Conservation (phyloP, 2,329 filamentous ascomycete genomes). For the Fusarium bactridioides region DNA sequence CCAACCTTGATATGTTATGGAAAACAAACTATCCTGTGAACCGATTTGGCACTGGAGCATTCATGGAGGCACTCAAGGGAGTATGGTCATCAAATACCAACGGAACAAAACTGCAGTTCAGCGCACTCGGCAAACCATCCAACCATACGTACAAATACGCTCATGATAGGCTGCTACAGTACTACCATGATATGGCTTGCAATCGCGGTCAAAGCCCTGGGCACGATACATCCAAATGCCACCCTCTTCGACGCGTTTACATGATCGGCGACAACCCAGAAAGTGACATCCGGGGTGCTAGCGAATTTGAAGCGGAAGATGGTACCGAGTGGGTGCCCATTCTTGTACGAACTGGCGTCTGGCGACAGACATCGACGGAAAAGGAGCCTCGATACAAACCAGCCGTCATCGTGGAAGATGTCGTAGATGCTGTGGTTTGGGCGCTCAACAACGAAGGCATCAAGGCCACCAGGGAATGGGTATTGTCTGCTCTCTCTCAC, state of each 20-base stretch:
- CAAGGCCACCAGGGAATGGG: constrained; percentile 46
- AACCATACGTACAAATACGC: constrained; percentile 83
- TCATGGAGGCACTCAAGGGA: constrained; percentile 81
- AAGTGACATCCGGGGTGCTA: constrained; percentile 89
- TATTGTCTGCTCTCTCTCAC: constrained; percentile 41
- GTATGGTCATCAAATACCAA: constrained; percentile 78
- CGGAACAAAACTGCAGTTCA: constrained; percentile 66
- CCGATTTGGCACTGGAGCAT: constrained; percentile 90
- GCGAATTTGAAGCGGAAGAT: constrained; percentile 71
- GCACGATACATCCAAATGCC: constrained; percentile 38
- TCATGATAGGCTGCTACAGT: constrained; percentile 71
- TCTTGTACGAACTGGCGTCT: constrained; percentile 83
- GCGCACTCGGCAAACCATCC: constrained; percentile 84
- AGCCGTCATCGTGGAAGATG: constrained; percentile 74
- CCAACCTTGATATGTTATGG: constrained; percentile 91
- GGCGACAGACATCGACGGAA: constrained; percentile 52
- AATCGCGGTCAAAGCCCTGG: constrained; percentile 15
- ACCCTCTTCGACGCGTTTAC: constrained; percentile 78
- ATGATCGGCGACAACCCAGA: constrained; percentile 94
- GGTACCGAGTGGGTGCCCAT: constrained; percentile 81
- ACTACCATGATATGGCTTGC: constrained; percentile 42
- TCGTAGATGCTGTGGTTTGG: constrained; percentile 79
- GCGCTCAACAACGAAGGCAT: constrained; percentile 67
- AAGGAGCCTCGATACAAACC: constrained; percentile 67
- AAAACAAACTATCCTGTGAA: constrained; percentile 84